Conservation (phyloP, 139 green algal species). For the Picocystis salinarum region DNA sequence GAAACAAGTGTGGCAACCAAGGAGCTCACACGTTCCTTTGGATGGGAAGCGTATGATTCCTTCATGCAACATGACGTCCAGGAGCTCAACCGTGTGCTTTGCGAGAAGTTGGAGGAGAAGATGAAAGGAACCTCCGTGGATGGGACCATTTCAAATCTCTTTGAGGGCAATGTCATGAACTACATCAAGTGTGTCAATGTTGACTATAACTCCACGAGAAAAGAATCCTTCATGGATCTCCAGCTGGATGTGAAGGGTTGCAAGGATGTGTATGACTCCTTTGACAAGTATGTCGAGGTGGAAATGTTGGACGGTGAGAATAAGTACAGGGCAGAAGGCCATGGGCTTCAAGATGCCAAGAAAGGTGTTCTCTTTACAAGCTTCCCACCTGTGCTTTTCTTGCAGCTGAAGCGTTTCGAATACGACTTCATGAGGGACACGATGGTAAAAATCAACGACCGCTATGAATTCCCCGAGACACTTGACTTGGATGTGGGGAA, state of each 20-base stretch:
- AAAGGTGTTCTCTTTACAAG: slow-evolving; percentile 77
- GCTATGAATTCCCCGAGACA: slow-evolving; percentile 14
- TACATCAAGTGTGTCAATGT: slow-evolving; percentile 90
- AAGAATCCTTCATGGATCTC: slow-evolving; percentile 66
- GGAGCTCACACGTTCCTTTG: slow-evolving; percentile 89
- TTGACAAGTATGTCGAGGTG: slow-evolving; percentile 33
- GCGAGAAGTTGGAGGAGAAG: slow-evolving; percentile 92
- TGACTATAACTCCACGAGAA: slow-evolving; percentile 61
- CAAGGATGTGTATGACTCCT: slow-evolving; percentile 50
- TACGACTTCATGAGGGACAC: slow-evolving; percentile 79
- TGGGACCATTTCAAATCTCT: slow-evolving; percentile 70
- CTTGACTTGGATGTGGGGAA: slow-evolving; percentile 16
- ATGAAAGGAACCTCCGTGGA: slow-evolving; percentile 80
- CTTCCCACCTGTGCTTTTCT: slow-evolving; percentile 82
- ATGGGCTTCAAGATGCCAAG: slow-evolving; percentile 68
- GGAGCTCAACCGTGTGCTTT: slow-evolving; percentile 89
- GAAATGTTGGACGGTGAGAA: slow-evolving; percentile 72
- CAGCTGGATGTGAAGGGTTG: slow-evolving; percentile 91
- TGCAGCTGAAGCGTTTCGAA: slow-evolving; percentile 96
- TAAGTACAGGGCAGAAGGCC: slow-evolving; percentile 81
- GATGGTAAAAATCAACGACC: slow-evolving; percentile 29
- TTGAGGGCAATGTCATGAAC: slow-evolving; percentile 74
- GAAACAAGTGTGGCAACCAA: slow-evolving; percentile 63
- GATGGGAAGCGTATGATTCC: slow-evolving; percentile 76
- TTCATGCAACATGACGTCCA: slow-evolving; percentile 99